Conservation (phyloP, 2,329 filamentous ascomycete species). For the Venturiaceae sp. region DNA sequence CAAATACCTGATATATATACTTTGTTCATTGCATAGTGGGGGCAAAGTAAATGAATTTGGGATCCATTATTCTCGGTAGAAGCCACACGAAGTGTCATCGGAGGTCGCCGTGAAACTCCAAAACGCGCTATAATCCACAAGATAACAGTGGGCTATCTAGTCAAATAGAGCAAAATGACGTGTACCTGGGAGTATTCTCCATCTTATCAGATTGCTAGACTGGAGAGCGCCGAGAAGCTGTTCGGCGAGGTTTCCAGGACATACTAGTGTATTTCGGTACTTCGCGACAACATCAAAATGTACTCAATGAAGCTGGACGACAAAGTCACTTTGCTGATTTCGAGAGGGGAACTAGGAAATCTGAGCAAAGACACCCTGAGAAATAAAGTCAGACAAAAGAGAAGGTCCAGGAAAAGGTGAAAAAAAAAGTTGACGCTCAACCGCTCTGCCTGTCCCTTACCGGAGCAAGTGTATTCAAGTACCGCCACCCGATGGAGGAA, state of each 20-base stretch:
- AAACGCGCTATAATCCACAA: neutral
- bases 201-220: neutral
- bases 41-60: neutral
- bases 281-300: neutral
- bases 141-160: neutral
- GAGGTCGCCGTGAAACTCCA: neutral
- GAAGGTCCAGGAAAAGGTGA: neutral
- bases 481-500: slow-evolving; percentile 9
- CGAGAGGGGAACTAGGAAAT: neutral
- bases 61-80: neutral
- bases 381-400: neutral
- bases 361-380: neutral
- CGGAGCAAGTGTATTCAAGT: slow-evolving; percentile 5
- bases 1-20: neutral
- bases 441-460: neutral
- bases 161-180: neutral
- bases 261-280: neutral
- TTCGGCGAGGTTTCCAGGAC: neutral
- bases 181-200: neutral
- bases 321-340: neutral
- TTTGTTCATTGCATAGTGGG: neutral
- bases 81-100: neutral
- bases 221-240: neutral
- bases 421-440: slow-evolving; percentile 6
- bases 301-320: neutral